These are phyloP conservation scores for Myochromella boudieri DNA, from an alignment of 768 basidiomycete genomes.

Conservation along the genomic window DNA sequence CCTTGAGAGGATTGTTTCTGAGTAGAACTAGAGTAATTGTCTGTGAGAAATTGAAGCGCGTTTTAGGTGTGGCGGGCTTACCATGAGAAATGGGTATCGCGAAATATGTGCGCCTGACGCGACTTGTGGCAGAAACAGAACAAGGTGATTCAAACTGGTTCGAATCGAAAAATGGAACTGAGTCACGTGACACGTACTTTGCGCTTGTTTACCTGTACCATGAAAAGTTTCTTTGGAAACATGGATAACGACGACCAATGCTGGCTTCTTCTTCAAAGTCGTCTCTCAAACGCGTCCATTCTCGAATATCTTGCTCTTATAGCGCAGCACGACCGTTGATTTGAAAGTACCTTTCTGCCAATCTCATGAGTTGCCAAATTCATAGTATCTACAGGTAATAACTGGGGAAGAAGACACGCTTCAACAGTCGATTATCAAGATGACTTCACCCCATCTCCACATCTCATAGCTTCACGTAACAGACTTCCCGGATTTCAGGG, in stretches of 20 bases:
- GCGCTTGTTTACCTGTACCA: slow-evolving; percentile 12
- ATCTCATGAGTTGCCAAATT: slow-evolving; percentile 6
- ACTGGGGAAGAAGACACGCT: slow-evolving; percentile 8
- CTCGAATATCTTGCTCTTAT: slow-evolving; percentile 3
- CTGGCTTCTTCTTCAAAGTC: slow-evolving; percentile 14
- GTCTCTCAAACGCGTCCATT: slow-evolving; percentile 10
- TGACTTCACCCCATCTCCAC: slow-evolving; percentile 5
- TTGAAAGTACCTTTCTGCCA: neutral
- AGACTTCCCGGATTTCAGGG: slow-evolving; percentile 8
- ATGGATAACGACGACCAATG: neutral
- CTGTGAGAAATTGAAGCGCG: slow-evolving; percentile 11
- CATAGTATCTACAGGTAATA: neutral
- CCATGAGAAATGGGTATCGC: slow-evolving; percentile 26
- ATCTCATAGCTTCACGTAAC: slow-evolving; percentile 9
- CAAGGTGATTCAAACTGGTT: no score
- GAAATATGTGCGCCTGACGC: slow-evolving; percentile 20
- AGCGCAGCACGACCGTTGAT: no score
- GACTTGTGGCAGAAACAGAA: slow-evolving; percentile 21
- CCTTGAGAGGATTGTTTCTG: slow-evolving; percentile 90
- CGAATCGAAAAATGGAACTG: slow-evolving; percentile 16
- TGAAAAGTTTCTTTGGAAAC: slow-evolving; percentile 10
- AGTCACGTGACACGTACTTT: slow-evolving; percentile 16
- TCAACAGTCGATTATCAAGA: slow-evolving; percentile 6
- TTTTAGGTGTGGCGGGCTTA: slow-evolving; percentile 12
- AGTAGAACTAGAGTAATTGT: slow-evolving; percentile 72